A percentile compares a stretch with the other conserved stretches of the same genome.
These are phyloP conservation scores for Helichrysum umbraculigerum DNA, from an alignment of 129 eudicot species.

Conservation along the genomic window DNA sequence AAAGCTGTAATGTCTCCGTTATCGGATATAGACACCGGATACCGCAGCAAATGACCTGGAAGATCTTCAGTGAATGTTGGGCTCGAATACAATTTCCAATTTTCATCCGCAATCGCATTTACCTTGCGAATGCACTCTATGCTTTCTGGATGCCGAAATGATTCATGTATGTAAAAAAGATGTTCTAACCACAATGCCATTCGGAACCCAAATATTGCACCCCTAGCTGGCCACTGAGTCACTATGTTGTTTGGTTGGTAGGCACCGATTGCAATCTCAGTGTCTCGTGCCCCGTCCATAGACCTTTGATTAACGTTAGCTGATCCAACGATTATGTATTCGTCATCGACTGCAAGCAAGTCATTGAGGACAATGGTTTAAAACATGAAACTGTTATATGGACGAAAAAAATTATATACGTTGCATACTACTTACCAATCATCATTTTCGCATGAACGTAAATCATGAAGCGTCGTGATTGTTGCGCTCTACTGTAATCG, in stretches of 20 bases:
- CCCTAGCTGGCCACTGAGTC: conserved; percentile 37
- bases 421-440: conserved; percentile 55
- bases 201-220: conserved; percentile 60
- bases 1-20: conserved; percentile 46
- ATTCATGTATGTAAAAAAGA: conserved; percentile 30
- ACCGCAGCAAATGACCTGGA: conserved; percentile 76
- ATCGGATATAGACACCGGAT: conserved; percentile 51
- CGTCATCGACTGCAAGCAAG: conserved; percentile 74
- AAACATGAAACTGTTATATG: neutral
- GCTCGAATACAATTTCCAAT: conserved; percentile 61
- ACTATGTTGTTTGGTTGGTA: conserved; percentile 74
- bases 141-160: conserved; percentile 53
- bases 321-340: conserved; percentile 90
- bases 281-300: conserved; percentile 87
- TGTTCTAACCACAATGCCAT: conserved; percentile 86
- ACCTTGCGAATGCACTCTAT: conserved; percentile 53
- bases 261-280: conserved; percentile 93
- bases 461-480: conserved; percentile 82
- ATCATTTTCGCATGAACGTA: conserved; percentile 95
- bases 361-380: neutral
- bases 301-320: conserved; percentile 96
- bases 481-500: conserved; percentile 71
- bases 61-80: conserved; percentile 47
- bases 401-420: no score
- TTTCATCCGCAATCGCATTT: conserved; percentile 52